Evolutionary conservation across 2,329 filamentous ascomycete species (phyloP).

Genomic region (Seiridium cupressi): DNA sequence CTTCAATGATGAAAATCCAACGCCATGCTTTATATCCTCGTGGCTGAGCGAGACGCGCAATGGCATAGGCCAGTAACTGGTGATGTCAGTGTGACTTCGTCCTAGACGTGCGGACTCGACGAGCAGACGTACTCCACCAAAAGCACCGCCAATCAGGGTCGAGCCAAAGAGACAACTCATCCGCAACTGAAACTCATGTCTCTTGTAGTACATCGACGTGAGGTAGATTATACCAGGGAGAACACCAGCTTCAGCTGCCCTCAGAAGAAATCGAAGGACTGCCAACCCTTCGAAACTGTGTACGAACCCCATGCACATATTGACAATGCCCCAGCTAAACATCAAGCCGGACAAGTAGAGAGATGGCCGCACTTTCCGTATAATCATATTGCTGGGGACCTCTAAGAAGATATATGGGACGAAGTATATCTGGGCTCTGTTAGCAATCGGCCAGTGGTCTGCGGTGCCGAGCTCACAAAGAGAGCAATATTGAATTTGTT

Average conservation of each 20-base stretch:
- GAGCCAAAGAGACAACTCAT: conserved; percentile 42
- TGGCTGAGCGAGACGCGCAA: conserved; percentile 41
- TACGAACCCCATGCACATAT: conserved; percentile 45
- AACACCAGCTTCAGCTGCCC: conserved; percentile 44
- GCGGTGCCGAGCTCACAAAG: conserved; percentile 22
- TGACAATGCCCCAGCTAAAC: conserved; percentile 43
- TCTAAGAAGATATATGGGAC: conserved; percentile 43
- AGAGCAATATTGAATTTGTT: conserved; percentile 43
- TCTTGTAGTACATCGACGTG: conserved; percentile 47
- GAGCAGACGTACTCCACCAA: conserved; percentile 33
- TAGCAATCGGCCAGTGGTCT: not conserved
- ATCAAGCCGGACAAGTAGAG: conserved; percentile 36
- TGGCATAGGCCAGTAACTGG: conserved; percentile 45
- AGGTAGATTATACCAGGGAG: conserved; percentile 45
- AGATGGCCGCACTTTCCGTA: conserved; percentile 39
- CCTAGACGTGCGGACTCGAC: not conserved
- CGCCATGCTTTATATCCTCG: conserved; percentile 44
- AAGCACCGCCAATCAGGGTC: conserved; percentile 38
- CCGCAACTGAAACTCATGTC: conserved; percentile 46
- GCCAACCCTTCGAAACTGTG: conserved; percentile 37
- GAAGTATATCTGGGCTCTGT: conserved; percentile 27
- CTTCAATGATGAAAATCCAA: conserved; percentile 44
- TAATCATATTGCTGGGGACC: conserved; percentile 43
- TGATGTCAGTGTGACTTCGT: no score
- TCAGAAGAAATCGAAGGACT: conserved; percentile 41